A percentile compares a stretch with the other conserved stretches of the same genome.
Evolutionary conservation across 805 yeast species (phyloP).

Genomic region (Cephaloascus fragrans): DNA sequence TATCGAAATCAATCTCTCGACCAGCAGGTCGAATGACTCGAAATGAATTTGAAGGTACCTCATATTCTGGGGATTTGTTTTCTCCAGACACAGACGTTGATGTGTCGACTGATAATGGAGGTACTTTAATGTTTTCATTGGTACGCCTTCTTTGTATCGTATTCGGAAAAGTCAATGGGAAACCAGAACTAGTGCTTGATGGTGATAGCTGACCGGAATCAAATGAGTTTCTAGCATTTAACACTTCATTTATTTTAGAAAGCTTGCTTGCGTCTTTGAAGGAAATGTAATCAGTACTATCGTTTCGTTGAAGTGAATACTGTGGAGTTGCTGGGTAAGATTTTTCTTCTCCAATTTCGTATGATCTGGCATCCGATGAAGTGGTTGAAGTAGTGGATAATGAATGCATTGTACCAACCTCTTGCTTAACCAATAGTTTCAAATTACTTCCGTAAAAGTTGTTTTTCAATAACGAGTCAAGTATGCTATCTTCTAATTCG

Average conservation of each 20-base stretch:
- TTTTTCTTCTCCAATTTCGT: conserved; percentile 31
- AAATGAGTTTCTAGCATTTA: conserved; percentile 15
- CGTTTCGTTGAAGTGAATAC: conserved; percentile 40
- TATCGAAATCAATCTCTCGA: conserved; percentile 73
- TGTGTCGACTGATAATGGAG: conserved; percentile 10
- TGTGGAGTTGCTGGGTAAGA: conserved; percentile 63
- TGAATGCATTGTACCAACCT: conserved; percentile 6
- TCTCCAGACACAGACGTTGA: conserved; percentile 2
- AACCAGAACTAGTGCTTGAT: conserved; percentile 1
- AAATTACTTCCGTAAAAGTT: conserved; percentile 17
- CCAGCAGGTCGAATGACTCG: conserved; percentile 58
- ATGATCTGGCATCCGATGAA: conserved; percentile 47
- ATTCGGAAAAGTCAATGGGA: conserved; percentile 10
- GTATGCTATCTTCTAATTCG: conserved; percentile 38
- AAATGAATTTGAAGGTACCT: conserved; percentile 33
- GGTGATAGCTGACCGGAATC: conserved; percentile 13
- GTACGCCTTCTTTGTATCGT: neutral
- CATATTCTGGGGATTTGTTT: neutral
- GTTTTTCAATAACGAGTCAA: conserved; percentile 24
- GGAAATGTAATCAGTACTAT: conserved; percentile 36
- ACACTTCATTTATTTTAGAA: conserved; percentile 4
- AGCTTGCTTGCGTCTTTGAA: conserved; percentile 32
- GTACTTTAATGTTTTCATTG: conserved; percentile 4
- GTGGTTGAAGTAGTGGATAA: conserved; percentile 29
- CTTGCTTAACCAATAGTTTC: conserved; percentile 10